Evolutionary conservation across 169 alveolate genomes (phyloP), one percentile per base, ranked within the genome.

Genomic region (Plasmodium cynomolgi): DNA sequence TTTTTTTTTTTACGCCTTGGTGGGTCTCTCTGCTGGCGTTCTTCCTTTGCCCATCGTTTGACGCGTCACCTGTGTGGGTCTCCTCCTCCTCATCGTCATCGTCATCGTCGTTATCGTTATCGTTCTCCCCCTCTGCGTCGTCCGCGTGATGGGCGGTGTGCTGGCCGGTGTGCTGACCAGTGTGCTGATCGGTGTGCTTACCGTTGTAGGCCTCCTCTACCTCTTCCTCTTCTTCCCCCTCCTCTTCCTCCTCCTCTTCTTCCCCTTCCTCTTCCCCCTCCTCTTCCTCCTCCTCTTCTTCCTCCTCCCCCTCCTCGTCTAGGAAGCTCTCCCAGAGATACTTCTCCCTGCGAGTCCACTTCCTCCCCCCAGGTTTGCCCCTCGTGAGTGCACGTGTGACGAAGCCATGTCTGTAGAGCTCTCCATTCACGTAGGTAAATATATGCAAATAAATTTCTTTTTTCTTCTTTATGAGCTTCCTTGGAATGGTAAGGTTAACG

Each of bases 401-500:
- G 1, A 13, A 75, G 8, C 93, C 93, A n/a, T 86, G 83, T 8
- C 93, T 75, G 68, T 86, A 77, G 2, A 86, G 29, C 47, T 86
- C 72, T 13, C 71, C 83, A 75, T 86, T 86, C 39, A 86, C 84
- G 81, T 86, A 86, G 13, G 93, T 86, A 23, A 86, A 26, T 29
- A 86, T 86, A 47, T 86, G 93, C 34, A 86, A 31, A 26, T 86
- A 86, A 75, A 86, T 86, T 34, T 86, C 41, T 56, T 86, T 54
- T 6, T 58, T 86, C 37, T 39, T 75, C 17, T 86, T 79, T 54
- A 50, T 75, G 37, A 86, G 29, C 5, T 11, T 34, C 17, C 41
- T 29, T 3, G 93, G 93, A 23, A 86, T 75, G 15, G 31, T 39
- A 1, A 86, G 17, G 62, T 86, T 41, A 26, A 77, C 83, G 0